Base-by-base conservation (phyloP, 2,329 filamentous ascomycete genomes). In the Helminthosporium solani region DNA sequence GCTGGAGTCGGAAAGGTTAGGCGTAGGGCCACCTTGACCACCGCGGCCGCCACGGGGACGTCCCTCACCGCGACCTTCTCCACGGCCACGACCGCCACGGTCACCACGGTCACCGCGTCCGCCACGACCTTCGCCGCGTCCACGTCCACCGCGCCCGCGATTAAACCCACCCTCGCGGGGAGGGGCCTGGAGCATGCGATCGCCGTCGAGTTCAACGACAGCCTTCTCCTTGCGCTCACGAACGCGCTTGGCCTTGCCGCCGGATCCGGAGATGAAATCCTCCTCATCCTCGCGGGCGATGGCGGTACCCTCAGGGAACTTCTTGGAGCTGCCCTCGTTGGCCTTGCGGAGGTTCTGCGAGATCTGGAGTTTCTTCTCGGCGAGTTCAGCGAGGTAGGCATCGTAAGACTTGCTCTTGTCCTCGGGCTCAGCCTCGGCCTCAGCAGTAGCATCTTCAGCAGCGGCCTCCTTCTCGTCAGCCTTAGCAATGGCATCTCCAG, bases 261-360 rank as follows among this genome's bases (percentile, higher is more conserved):
- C 79, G 58, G 80, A 73, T 61, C 80, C 84, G 65, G 86, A 75
- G 68, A 96, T 86, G 82, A 88, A 96, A 57, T 71, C 68, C 62
- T 87, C 84, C 44, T 82, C 80, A 38, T 78, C 70, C 49, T 70
- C 70, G 57, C 77, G 78, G 64, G 71, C 64, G 63, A 83, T 62
- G 54, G 78, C 75, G 79, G 91, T 95, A 71, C 90, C 90, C 65
- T 81, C 79, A 66, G 87, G 88, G 88, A 91, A 96, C 82, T 96
- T 94, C 83, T 94, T 92, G 80, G 90, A 89, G 78, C 79, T 82
- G 67, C 91, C 91, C 79, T 96, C 91, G 80, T 97, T 96, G 74
- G 92, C 78, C 79, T 90, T 85, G 77, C 94, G 92, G 68, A 90
- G 80, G 66, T 88, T 82, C 56, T 79, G 73, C 61, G 78, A 80